Conservation (phyloP, 169 alveolate species). For the Plasmodium reichenowi region DNA sequence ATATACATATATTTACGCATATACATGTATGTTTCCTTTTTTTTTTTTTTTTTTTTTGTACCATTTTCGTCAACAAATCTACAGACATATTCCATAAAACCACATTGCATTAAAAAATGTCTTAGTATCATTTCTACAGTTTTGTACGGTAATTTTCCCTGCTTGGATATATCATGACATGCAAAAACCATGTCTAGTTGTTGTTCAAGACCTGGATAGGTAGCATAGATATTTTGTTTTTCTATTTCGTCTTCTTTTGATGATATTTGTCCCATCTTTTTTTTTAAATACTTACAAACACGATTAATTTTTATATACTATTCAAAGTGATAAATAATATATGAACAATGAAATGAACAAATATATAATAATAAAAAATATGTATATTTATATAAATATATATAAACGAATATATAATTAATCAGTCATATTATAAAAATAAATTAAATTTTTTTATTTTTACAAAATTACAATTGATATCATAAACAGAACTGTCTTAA, state of each 20-base stretch:
- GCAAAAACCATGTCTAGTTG: conserved; percentile 85
- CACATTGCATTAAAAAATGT: conserved; percentile 87
- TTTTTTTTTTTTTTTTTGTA: conserved; percentile 20
- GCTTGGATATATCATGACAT: conserved; percentile 86
- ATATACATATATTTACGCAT: no score
- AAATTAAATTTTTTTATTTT: no score
- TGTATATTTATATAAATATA: no score
- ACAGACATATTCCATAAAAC: conserved; percentile 87
- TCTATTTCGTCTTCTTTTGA: conserved; percentile 64
- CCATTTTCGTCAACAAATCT: conserved; percentile 83
- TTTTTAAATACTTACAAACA: background rate
- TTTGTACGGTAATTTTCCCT: conserved; percentile 84
- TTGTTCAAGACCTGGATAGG: conserved; percentile 88
- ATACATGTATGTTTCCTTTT: background rate
- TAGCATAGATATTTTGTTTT: conserved; percentile 57
- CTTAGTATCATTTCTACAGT: conserved; percentile 88
- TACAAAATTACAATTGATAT: no score
- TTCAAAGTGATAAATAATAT: background rate
- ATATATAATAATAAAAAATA: no score
- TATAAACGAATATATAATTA: no score
- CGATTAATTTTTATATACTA: conserved; percentile 16
- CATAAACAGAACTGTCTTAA: background rate
- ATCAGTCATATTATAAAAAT: no score
- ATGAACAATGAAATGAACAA: no score
- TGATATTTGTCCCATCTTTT: conserved; percentile 59